phyloP scores from a whole-genome alignment of 805 yeast genomes.

The Torulaspora indica region DNA sequence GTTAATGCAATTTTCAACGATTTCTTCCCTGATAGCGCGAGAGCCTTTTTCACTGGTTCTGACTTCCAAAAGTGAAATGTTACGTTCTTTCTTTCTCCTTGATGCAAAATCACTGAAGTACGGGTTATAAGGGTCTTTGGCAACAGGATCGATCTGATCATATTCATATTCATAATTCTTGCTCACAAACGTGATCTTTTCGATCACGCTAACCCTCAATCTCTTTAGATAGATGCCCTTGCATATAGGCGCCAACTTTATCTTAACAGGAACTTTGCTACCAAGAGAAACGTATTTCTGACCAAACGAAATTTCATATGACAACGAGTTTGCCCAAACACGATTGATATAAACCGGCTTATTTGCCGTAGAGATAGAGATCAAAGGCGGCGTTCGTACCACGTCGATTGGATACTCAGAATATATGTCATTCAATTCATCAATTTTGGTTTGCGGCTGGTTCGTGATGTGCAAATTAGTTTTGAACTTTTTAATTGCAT shows the following conservation, averaged over 20 bases:
- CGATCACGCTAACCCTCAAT: slow-evolving; percentile 60
- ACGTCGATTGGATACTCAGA: slow-evolving; percentile 36
- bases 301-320: slow-evolving; percentile 68
- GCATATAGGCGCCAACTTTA: slow-evolving; percentile 61
- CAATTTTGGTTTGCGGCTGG: slow-evolving; percentile 8
- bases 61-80: slow-evolving; percentile 57
- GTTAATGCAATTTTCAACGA: slow-evolving; percentile 47
- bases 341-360: slow-evolving; percentile 74
- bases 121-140: slow-evolving; percentile 33
- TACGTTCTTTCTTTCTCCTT: slow-evolving; percentile 43
- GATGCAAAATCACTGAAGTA: slow-evolving; percentile 33
- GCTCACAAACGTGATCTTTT: slow-evolving; percentile 59
- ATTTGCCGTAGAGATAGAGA: slow-evolving; percentile 42
- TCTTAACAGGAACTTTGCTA: slow-evolving; percentile 52
- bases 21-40: slow-evolving; percentile 56
- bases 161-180: slow-evolving; percentile 49
- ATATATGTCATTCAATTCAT: slow-evolving; percentile 16
- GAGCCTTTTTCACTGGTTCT: slow-evolving; percentile 48
- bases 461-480: slow-evolving; percentile 20
- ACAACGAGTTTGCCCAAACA: slow-evolving; percentile 66
- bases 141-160: slow-evolving; percentile 44
- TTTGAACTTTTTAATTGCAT: slow-evolving; percentile 27
- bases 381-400: slow-evolving; percentile 41
- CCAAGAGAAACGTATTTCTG: slow-evolving; percentile 63
- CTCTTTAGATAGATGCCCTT: slow-evolving; percentile 60